Evolutionary conservation across 768 basidiomycete genomes (phyloP).

Genomic region (Paxillus ammoniavirescens): DNA sequence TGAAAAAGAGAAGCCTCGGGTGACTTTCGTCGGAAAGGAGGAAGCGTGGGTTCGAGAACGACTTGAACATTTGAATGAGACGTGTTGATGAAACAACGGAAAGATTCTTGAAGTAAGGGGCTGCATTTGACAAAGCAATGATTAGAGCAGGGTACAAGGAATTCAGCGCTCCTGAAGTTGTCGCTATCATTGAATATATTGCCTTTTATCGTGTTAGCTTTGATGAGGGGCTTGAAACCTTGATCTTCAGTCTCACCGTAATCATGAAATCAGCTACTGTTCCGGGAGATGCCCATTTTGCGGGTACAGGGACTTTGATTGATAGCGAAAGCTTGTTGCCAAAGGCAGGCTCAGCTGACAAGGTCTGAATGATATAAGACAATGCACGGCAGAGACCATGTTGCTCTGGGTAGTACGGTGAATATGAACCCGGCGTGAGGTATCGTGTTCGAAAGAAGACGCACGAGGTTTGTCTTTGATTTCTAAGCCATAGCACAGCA

Average conservation of each 20-base stretch:
- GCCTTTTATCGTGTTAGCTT: slow-evolving; percentile 46
- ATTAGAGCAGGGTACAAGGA: slow-evolving; percentile 91
- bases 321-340: slow-evolving; percentile 66
- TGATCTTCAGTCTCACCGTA: slow-evolving; percentile 51
- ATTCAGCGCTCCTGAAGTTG: slow-evolving; percentile 77
- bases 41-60: slow-evolving; percentile 88
- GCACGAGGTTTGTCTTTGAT: slow-evolving; percentile 92
- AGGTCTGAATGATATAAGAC: slow-evolving; percentile 87
- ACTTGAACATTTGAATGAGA: slow-evolving; percentile 84
- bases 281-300: slow-evolving; percentile 74
- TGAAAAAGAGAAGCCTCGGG: slow-evolving; percentile 88
- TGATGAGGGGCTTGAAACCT: slow-evolving; percentile 2
- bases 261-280: slow-evolving; percentile 86
- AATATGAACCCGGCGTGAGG: slow-evolving; percentile 5
- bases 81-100: slow-evolving; percentile 80
- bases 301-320: slow-evolving; percentile 62
- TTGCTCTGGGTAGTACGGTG: slow-evolving; percentile 57
- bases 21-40: slow-evolving; percentile 93
- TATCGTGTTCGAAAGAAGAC: slow-evolving; percentile 22
- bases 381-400: slow-evolving; percentile 87
- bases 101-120: slow-evolving; percentile 82
- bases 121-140: slow-evolving; percentile 84
- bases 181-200: slow-evolving; percentile 86
- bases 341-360: slow-evolving; percentile 84
- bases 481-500: slow-evolving; percentile 80